Conservation (phyloP, 2,329 filamentous ascomycete genomes). For the Alternaria atra region DNA sequence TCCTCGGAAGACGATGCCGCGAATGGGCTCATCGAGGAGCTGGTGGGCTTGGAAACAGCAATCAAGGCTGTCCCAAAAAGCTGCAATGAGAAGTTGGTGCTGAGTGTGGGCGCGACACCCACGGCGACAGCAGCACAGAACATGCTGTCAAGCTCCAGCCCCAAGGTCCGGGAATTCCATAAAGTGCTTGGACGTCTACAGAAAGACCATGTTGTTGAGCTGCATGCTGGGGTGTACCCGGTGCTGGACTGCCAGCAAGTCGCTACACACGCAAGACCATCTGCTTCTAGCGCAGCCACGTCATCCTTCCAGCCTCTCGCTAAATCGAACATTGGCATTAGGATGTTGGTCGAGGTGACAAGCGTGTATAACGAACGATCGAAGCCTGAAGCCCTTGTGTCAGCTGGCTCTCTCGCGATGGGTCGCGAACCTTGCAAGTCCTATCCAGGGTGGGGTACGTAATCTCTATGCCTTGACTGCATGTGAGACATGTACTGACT, state of each 20-base stretch:
- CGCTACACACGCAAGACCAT: constrained; percentile 69
- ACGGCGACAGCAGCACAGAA: constrained; percentile 74
- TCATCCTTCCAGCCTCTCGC: constrained; percentile 51
- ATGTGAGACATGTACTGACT: too few relatives aligned
- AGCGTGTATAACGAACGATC: constrained; percentile 65
- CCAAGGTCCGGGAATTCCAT: constrained; percentile 53
- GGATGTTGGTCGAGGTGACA: constrained; percentile 75
- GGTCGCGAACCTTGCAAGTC: constrained; percentile 76
- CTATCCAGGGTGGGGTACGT: constrained; percentile 72
- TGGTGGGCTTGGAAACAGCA: constrained; percentile 62
- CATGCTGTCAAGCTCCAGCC: constrained; percentile 53
- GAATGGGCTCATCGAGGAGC: constrained; percentile 66
- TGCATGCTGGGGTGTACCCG: constrained; percentile 81
- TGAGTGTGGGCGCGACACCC: constrained; percentile 81
- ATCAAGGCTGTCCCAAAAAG: constrained; percentile 50
- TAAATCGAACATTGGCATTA: constrained; percentile 69
- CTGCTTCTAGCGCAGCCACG: constrained; percentile 23
- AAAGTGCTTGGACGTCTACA: constrained; percentile 51
- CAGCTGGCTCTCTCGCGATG: constrained; percentile 73
- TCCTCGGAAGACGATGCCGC: constrained; percentile 67
- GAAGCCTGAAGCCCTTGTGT: constrained; percentile 71
- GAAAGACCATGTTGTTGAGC: constrained; percentile 61
- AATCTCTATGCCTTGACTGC: too few relatives aligned
- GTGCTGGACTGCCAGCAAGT: constrained; percentile 82
- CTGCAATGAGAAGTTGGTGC: constrained; percentile 53